These are phyloP conservation scores for Podospora pseudopauciseta DNA, from an alignment of 495 filamentous ascomycete genomes.

Conservation along the genomic window DNA sequence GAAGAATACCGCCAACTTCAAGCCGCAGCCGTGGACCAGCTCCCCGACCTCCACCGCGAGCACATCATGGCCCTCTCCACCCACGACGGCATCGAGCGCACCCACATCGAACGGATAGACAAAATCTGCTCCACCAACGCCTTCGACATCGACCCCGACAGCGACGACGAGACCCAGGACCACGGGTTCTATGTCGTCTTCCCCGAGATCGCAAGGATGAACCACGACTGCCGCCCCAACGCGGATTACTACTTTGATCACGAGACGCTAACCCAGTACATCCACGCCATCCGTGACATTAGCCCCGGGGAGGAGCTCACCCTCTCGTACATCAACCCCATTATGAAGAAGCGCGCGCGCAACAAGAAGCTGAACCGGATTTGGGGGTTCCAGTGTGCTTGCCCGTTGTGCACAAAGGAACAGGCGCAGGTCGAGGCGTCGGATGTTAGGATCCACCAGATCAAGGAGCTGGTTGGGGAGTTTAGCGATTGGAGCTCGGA, in stretches of 20 bases:
- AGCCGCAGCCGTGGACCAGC: slow-evolving; percentile 24
- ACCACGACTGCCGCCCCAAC: slow-evolving; percentile 46
- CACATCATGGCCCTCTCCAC: slow-evolving; percentile 31
- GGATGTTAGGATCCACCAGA: slow-evolving; percentile 33
- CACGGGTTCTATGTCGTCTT: slow-evolving; percentile 31
- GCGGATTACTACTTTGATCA: slow-evolving; percentile 42
- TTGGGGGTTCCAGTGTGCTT: slow-evolving; percentile 44
- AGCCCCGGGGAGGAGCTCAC: slow-evolving; percentile 37
- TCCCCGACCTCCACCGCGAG: slow-evolving; percentile 25
- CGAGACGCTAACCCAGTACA: slow-evolving; percentile 32
- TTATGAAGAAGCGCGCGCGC: slow-evolving; percentile 28
- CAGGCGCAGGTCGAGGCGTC: slow-evolving; percentile 26
- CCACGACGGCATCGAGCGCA: slow-evolving; percentile 18
- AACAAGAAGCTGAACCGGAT: slow-evolving; percentile 26
- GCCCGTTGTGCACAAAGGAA: slow-evolving; percentile 31
- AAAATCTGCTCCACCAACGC: slow-evolving; percentile 33
- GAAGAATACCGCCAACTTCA: slow-evolving; percentile 28
- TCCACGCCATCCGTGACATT: slow-evolving; percentile 38
- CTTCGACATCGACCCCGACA: slow-evolving; percentile 33
- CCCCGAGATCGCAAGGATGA: slow-evolving; percentile 39
- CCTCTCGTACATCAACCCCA: slow-evolving; percentile 40
- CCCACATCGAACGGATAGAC: slow-evolving; percentile 19
- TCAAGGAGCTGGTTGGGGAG: slow-evolving; percentile 28
- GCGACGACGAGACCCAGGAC: slow-evolving; percentile 24
- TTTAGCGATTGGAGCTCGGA: slow-evolving; percentile 26